Evolutionary conservation across 2,329 filamentous ascomycete genomes (phyloP), one percentile per base, ranked within the genome.

Genomic region (Sarocladium oryzae): DNA sequence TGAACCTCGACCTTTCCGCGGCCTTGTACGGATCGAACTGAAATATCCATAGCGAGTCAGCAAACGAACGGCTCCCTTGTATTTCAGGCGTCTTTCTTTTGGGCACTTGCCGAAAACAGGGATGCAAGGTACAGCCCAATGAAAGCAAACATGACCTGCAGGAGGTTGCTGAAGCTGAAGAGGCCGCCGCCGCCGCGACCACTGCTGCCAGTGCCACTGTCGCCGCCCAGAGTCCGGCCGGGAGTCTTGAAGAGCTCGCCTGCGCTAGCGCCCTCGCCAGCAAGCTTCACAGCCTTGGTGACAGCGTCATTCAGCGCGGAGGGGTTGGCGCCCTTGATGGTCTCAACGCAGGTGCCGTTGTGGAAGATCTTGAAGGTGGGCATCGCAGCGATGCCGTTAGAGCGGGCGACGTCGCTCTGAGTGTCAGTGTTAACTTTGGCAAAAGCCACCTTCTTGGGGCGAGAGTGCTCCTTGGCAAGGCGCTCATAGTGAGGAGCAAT

Each of bases 351-450:
- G 57, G 78, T 75, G 60, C 85, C 85, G 64, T 81, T 82, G 71
- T 88, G 86, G 76, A 89, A 91, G 69, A 97, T 84, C 66, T 96
- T 81, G 71, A 99, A 97, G 50, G 93, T 97, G 5, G 93, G 93
- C 84, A 95, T 91, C 56, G 89, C 89, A 61, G 83, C 82, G 64
- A 97, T 85, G 60, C 82, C 79, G 72, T 96, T 89, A 58, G 83
- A 76, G 62, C 83, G 78, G 11, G 90, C 82, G 56, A 97, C 84
- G 53, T 86, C 81, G 58, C 84, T 78, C 68, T 95, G 89, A 59
- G 78, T 76, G 64, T 96, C 91, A 63, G 91, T 89, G 74, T 97
- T 86, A 73, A 97, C 82, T 72, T 96, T 97, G 63, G 83, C 84
- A 66, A 97, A 99, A 43, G 88, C 87, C 62, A 97, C 86, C 64